Conservation (phyloP, 441 rosid genomes). For the Pelargonium hybrid region DNA sequence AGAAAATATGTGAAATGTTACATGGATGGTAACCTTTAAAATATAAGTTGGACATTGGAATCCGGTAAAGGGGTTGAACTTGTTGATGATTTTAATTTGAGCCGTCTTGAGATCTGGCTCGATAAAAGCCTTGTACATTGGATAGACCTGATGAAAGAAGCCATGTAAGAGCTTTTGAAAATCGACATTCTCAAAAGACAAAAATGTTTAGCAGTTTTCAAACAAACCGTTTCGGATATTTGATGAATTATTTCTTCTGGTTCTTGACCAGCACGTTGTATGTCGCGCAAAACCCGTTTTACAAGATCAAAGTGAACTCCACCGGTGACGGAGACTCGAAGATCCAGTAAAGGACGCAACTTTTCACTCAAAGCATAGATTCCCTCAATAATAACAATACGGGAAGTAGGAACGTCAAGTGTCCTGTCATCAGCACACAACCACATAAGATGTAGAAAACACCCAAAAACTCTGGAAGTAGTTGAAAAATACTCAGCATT, state of each 20-base stretch:
- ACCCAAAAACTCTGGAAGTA: background rate
- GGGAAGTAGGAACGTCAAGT: constrained; percentile 81
- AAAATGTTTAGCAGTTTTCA: background rate
- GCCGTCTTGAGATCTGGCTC: constrained; percentile 99
- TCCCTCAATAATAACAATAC: constrained; percentile 84
- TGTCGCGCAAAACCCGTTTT: constrained; percentile 88
- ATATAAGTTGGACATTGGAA: constrained; percentile 93
- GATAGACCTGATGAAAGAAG: constrained; percentile 58
- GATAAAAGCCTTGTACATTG: constrained; percentile 98
- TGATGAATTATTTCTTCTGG: constrained; percentile 96
- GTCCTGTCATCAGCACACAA: constrained; percentile 42
- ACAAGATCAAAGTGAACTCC: constrained; percentile 99
- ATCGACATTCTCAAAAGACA: constrained; percentile 2
- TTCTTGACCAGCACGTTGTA: constrained; percentile 97
- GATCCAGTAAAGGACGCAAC: constrained; percentile 77
- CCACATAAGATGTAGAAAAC: constrained; percentile 13
- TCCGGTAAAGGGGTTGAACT: constrained; percentile 91
- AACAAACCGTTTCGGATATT: constrained; percentile 89
- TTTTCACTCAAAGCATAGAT: constrained; percentile 89
- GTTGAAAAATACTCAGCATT: constrained; percentile 3
- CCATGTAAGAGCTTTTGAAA: constrained; percentile 8
- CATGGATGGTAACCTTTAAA: constrained; percentile 51
- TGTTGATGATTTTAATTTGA: constrained; percentile 78
- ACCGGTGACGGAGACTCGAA: constrained; percentile 82
- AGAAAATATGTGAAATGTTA: background rate